These are phyloP conservation scores for Sisymbrium irio DNA, from an alignment of 345 rosid species.

Conservation along the genomic window DNA sequence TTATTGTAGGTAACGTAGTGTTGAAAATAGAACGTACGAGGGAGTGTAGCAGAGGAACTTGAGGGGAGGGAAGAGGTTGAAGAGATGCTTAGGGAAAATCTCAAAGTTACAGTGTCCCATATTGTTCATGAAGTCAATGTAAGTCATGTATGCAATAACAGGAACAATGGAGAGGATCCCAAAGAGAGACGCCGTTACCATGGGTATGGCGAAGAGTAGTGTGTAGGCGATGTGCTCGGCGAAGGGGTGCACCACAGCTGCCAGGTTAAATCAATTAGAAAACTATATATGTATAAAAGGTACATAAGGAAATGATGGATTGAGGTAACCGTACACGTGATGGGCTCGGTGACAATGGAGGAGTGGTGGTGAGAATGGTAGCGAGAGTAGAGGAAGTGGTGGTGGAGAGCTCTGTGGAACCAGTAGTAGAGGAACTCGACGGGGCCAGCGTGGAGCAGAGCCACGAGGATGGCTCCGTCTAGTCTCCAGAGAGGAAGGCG, in stretches of 20 bases:
- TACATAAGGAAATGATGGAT: neutral
- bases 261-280: neutral
- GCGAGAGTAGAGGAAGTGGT: constrained; percentile 77
- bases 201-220: constrained; percentile 50
- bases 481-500: constrained; percentile 56
- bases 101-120: constrained; percentile 38
- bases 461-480: constrained; percentile 42
- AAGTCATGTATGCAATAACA: constrained; percentile 19
- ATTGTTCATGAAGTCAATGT: constrained; percentile 37
- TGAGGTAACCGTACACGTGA: constrained; percentile 43
- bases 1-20: neutral
- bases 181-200: constrained; percentile 16
- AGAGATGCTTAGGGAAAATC: constrained; percentile 31
- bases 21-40: constrained; percentile 23
- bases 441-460: constrained; percentile 61
- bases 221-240: constrained; percentile 58
- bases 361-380: constrained; percentile 92
- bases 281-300: neutral
- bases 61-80: constrained; percentile 31
- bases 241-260: constrained; percentile 55
- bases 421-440: constrained; percentile 85
- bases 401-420: constrained; percentile 76
- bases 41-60: constrained; percentile 33
- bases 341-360: constrained; percentile 76
- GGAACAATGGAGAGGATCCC: constrained; percentile 17